phyloP scores from a whole-genome alignment of 2,329 filamentous ascomycete genomes.

The Uncinocarpus reesii region DNA sequence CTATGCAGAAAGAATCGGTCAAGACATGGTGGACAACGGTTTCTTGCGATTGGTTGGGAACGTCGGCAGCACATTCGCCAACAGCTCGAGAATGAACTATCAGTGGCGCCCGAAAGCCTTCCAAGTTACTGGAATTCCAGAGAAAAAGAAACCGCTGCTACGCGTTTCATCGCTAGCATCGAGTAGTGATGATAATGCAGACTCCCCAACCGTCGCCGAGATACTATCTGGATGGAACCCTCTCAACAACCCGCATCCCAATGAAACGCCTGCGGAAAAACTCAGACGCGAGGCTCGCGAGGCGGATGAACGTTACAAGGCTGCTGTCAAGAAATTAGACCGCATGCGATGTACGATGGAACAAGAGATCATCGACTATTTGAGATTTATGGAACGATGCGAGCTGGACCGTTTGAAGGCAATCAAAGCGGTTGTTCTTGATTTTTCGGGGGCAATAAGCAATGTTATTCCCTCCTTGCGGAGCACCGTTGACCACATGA shows the following conservation, averaged over 20 bases:
- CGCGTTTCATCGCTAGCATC: constrained; percentile 65
- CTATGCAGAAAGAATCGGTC: constrained; percentile 87
- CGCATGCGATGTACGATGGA: constrained; percentile 88
- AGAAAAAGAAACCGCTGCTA: constrained; percentile 66
- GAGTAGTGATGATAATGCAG: constrained; percentile 47
- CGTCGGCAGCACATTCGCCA: constrained; percentile 89
- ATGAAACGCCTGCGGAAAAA: constrained; percentile 79
- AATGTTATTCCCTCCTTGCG: constrained; percentile 96
- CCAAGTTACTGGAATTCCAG: constrained; percentile 72
- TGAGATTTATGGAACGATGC: constrained; percentile 94
- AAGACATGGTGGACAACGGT: constrained; percentile 77
- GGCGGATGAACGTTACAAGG: constrained; percentile 88
- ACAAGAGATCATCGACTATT: constrained; percentile 82
- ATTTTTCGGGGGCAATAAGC: constrained; percentile 94
- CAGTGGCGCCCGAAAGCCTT: constrained; percentile 94
- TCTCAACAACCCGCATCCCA: constrained; percentile 78
- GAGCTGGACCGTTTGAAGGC: constrained; percentile 93
- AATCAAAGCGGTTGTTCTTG: constrained; percentile 93
- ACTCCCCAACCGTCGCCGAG: constrained; percentile 78
- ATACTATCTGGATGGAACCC: constrained; percentile 90
- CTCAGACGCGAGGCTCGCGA: constrained; percentile 81
- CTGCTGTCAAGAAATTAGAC: constrained; percentile 73
- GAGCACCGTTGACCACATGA: constrained; percentile 95
- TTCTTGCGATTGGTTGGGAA: constrained; percentile 87
- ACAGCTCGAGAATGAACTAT: constrained; percentile 94